These are phyloP conservation scores for Scheffersomyces cryptocercus DNA, from an alignment of 1,139 yeast species.

Conservation along the genomic window DNA sequence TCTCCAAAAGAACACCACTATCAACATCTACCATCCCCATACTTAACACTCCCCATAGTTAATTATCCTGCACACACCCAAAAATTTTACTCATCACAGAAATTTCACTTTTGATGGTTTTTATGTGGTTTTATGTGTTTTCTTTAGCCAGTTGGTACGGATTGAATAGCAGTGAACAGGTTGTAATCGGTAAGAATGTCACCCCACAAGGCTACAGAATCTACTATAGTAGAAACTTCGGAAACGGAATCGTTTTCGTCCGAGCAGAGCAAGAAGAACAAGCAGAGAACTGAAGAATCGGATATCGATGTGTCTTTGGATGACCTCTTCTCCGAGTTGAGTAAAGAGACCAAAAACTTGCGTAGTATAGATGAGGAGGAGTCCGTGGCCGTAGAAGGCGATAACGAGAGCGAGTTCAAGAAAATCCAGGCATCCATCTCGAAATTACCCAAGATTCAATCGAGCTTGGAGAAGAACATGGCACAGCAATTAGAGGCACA, in stretches of 20 bases:
- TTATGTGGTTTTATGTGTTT: no score
- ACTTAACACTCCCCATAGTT: no score
- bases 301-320: slow-evolving; percentile 12
- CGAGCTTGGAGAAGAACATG: slow-evolving; percentile 26
- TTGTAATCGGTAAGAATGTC: neutral
- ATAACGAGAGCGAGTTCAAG: slow-evolving; percentile 18
- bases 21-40: no score
- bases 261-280: slow-evolving; percentile 8
- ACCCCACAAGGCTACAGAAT: slow-evolving; percentile 6
- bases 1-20: no score
- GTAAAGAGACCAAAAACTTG: slow-evolving; percentile 9
- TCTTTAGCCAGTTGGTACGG: no score
- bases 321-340: slow-evolving; percentile 14
- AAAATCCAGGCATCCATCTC: slow-evolving; percentile 30
- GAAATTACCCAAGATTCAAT: slow-evolving; percentile 38
- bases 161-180: no score
- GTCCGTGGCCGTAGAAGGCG: slow-evolving; percentile 3
- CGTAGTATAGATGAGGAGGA: slow-evolving; percentile 4
- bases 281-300: neutral
- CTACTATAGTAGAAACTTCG: slow-evolving; percentile 14
- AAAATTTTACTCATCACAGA: no score
- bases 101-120: no score
- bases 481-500: slow-evolving; percentile 11
- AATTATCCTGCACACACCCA: no score
- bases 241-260: slow-evolving; percentile 19